Conservation (phyloP, 441 rosid species). For the Bocquillonia castaneifolia region DNA sequence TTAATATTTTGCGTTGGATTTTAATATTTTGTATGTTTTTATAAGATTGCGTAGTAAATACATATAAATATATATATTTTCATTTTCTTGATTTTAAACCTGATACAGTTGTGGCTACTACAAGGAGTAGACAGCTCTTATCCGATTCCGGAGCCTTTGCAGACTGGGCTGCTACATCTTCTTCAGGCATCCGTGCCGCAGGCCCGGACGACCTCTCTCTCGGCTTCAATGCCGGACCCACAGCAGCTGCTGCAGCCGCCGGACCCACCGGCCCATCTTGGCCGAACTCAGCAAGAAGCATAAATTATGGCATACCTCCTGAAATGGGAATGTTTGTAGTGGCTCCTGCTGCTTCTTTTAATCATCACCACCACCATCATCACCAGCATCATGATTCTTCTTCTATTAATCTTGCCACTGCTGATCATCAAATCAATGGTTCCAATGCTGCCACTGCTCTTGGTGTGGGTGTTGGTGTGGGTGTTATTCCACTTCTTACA, state of each 20-base stretch:
- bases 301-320: slow-evolving; percentile 46
- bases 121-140: slow-evolving; percentile 65
- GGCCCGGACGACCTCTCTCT: slow-evolving; percentile 82
- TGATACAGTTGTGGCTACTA: slow-evolving; percentile 81
- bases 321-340: slow-evolving; percentile 90
- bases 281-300: slow-evolving; percentile 36
- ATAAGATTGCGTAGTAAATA: no score
- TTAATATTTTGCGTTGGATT: not conserved
- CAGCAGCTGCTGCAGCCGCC: slow-evolving; percentile 33
- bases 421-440: slow-evolving; percentile 30
- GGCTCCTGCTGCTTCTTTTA: slow-evolving; percentile 55
- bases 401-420: slow-evolving; percentile 25
- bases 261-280: slow-evolving; percentile 36
- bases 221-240: slow-evolving; percentile 86
- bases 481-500: slow-evolving; percentile 71
- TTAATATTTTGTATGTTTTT: not conserved
- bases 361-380: slow-evolving; percentile 48
- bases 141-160: slow-evolving; percentile 91
- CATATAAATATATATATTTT: no score
- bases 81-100: not conserved
- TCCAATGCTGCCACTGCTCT: slow-evolving; percentile 47
- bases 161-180: slow-evolving; percentile 72
- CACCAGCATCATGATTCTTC: slow-evolving; percentile 30
- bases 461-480: slow-evolving; percentile 61
- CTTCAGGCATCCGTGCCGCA: slow-evolving; percentile 54